Evolutionary conservation across 345 rosid species (phyloP).

Genomic region (Viola odorata): DNA sequence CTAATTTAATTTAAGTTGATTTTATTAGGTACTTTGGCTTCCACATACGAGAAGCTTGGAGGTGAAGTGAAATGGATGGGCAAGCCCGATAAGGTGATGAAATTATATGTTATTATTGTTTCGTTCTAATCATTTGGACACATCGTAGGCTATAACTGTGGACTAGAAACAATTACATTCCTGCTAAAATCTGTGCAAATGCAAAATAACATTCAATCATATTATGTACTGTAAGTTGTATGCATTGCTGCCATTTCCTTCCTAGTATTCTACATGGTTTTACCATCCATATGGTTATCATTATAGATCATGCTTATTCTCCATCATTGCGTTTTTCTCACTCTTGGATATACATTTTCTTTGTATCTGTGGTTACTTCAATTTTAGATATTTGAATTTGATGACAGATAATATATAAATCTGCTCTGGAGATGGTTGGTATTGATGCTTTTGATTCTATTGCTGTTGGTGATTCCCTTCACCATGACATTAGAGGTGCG

Average conservation of each 20-base stretch:
- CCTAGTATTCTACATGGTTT: not conserved
- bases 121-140: not conserved
- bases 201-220: not conserved
- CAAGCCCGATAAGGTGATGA: slow-evolving; percentile 73
- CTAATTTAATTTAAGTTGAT: not conserved
- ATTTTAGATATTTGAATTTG: not conserved
- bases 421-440: slow-evolving; percentile 69
- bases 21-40: slow-evolving; percentile 62
- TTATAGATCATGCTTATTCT: not conserved
- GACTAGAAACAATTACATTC: not conserved
- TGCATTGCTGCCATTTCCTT: not conserved
- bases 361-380: not conserved
- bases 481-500: slow-evolving; percentile 87
- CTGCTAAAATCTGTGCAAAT: not conserved
- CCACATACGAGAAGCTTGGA: slow-evolving; percentile 80
- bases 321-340: not conserved
- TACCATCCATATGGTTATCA: not conserved
- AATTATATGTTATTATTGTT: not conserved
- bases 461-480: slow-evolving; percentile 87
- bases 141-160: not conserved
- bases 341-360: not conserved
- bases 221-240: not conserved
- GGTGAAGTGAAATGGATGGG: slow-evolving; percentile 99
- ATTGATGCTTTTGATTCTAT: slow-evolving; percentile 51
- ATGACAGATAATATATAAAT: slow-evolving; percentile 68